A percentile compares a stretch with the other conserved stretches of the same genome.
These are phyloP conservation scores for Wallacemonas collosoma DNA, from an alignment of 208 protist genomes.

Conservation along the genomic window DNA sequence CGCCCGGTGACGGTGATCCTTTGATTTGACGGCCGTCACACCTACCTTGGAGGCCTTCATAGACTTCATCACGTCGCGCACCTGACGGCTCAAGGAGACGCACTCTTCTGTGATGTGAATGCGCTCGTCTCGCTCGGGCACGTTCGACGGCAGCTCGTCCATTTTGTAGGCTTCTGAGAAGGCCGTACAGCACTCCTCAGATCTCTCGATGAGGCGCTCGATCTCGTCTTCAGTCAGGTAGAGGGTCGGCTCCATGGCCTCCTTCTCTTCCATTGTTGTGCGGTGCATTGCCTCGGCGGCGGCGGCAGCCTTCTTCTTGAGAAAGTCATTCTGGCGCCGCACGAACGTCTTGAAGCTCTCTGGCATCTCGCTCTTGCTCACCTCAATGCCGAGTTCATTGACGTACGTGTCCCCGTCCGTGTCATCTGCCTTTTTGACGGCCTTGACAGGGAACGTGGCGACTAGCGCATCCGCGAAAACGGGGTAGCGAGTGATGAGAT, in stretches of 20 bases:
- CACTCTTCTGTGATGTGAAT: constrained; percentile 75
- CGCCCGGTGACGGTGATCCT: constrained; percentile 64
- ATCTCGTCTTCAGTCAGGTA: constrained; percentile 83
- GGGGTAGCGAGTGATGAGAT: constrained; percentile 32
- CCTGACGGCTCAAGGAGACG: constrained; percentile 77
- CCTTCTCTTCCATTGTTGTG: constrained; percentile 68
- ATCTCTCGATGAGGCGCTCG: constrained; percentile 53
- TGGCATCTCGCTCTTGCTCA: constrained; percentile 71
- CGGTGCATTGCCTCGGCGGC: constrained; percentile 44
- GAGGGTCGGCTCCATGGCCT: constrained; percentile 79
- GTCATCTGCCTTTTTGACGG: constrained; percentile 26
- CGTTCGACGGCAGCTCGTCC: constrained; percentile 57
- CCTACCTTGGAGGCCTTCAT: constrained; percentile 76
- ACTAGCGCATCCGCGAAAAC: constrained; percentile 67
- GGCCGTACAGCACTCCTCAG: constrained; percentile 62
- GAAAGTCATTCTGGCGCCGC: constrained; percentile 83
- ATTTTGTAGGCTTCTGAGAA: constrained; percentile 74
- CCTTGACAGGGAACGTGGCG: constrained; percentile 57
- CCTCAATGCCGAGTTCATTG: constrained; percentile 64
- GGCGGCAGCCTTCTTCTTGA: constrained; percentile 74
- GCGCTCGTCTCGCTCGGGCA: constrained; percentile 74
- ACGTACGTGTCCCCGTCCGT: constrained; percentile 33
- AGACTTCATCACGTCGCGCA: constrained; percentile 78
- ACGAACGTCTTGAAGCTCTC: constrained; percentile 84
- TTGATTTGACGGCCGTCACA: constrained; percentile 78